Evolutionary conservation across 1,139 yeast genomes (phyloP).

Genomic region (Geotrichum carabidarum): DNA sequence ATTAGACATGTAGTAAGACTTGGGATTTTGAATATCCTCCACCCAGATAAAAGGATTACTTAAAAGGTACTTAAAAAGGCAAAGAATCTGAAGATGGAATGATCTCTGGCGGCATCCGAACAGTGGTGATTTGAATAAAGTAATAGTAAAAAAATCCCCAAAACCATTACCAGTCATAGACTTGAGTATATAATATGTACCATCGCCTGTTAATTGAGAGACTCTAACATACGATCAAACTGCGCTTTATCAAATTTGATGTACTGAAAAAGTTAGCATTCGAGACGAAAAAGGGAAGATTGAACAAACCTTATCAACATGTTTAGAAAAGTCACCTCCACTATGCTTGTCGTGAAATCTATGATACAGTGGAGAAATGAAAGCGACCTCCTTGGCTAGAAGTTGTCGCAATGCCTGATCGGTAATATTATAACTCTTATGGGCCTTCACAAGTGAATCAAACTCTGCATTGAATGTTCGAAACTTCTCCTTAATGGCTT

Average conservation of each 20-base stretch:
- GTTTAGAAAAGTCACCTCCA: constrained; percentile 66
- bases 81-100: too few relatives aligned
- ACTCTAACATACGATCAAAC: constrained; percentile 48
- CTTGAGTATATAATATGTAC: not conserved
- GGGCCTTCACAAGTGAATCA: constrained; percentile 62
- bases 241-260: constrained; percentile 63
- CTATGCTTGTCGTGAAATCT: constrained; percentile 75
- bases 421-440: constrained; percentile 59
- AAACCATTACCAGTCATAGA: too few relatives aligned
- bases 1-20: too few relatives aligned
- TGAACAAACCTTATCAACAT: constrained; percentile 46
- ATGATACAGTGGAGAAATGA: constrained; percentile 76
- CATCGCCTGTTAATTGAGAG: constrained; percentile 24
- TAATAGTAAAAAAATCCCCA: too few relatives aligned
- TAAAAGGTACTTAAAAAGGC: too few relatives aligned
- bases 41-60: too few relatives aligned
- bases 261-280: constrained; percentile 37
- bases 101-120: too few relatives aligned
- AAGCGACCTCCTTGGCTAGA: constrained; percentile 61
- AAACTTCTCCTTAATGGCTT: constrained; percentile 80
- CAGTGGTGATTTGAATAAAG: too few relatives aligned
- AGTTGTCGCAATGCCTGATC: constrained; percentile 61
- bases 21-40: too few relatives aligned
- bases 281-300: not conserved
- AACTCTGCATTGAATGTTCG: constrained; percentile 75